phyloP scores from a whole-genome alignment of 2,329 filamentous ascomycete genomes.

The Neurospora crassa region DNA sequence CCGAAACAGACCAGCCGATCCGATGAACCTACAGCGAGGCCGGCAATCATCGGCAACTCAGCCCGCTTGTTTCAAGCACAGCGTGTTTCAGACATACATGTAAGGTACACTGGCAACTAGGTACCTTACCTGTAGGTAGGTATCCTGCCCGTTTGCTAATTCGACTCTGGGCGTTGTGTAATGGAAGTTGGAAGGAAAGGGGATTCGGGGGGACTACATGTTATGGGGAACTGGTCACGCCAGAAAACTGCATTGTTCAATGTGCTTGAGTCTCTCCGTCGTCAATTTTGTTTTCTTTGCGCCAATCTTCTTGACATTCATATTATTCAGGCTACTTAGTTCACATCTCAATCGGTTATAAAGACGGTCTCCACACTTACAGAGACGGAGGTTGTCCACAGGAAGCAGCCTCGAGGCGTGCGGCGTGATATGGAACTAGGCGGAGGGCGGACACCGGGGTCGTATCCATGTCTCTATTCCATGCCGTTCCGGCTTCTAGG shows the following conservation, averaged over 20 bases:
- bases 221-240: not conserved
- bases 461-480: not conserved
- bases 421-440: not conserved
- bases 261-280: not conserved
- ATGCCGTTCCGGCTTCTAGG: not conserved
- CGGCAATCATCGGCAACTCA: not conserved
- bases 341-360: not conserved
- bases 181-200: not conserved
- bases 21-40: not conserved
- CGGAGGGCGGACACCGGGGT: not conserved
- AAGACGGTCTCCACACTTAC: not conserved
- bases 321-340: not conserved
- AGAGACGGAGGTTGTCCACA: not conserved
- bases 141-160: not conserved
- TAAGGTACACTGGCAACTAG: too few relatives aligned
- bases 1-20: not conserved
- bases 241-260: not conserved
- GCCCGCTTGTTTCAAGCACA: not conserved
- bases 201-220: too few relatives aligned
- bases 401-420: not conserved
- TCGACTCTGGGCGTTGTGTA: not conserved
- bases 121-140: too few relatives aligned
- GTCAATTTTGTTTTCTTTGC: not conserved
- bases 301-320: not conserved
- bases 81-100: conserved; percentile 1